Conservation (phyloP, 2,329 filamentous ascomycete genomes). For the Colletotrichum noveboracense region DNA sequence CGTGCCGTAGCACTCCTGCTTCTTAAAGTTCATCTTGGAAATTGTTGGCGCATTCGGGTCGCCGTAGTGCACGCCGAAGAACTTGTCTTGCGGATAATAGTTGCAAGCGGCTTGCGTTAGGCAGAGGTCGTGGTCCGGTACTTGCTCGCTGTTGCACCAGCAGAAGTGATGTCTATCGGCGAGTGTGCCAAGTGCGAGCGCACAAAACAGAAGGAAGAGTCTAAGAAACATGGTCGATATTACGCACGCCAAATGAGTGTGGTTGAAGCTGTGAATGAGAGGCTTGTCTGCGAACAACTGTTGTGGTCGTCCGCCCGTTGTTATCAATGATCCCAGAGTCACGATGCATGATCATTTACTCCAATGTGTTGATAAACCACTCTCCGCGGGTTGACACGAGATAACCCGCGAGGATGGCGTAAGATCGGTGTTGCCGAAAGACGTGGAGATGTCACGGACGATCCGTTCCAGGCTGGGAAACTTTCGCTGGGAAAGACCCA, state of each 20-base stretch:
- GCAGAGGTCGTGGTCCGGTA: background rate
- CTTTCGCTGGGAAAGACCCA: background rate
- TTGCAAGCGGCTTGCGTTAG: background rate
- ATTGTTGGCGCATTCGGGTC: background rate
- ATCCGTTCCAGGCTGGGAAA: background rate
- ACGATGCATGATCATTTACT: background rate
- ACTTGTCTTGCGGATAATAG: background rate
- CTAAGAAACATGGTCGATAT: background rate
- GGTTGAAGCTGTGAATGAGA: background rate
- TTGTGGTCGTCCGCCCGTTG: background rate
- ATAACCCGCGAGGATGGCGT: background rate
- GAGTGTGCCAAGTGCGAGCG: background rate
- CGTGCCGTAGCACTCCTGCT: background rate
- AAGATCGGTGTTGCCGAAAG: background rate
- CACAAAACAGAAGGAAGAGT: background rate
- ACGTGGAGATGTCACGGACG: background rate
- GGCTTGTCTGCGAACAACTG: background rate
- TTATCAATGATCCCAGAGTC: background rate
- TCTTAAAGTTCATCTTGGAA: background rate
- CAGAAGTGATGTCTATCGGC: constrained; percentile 4
- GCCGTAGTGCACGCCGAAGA: background rate
- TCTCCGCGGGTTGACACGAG: background rate
- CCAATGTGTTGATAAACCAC: background rate
- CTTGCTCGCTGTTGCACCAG: background rate
- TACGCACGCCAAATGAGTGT: background rate